Percentiles rank a stretch among this genome's conserved stretches.
These are phyloP conservation scores for Schizochytrium sp. DNA, from an alignment of 108 stramenopile species.

Conservation along the genomic window DNA sequence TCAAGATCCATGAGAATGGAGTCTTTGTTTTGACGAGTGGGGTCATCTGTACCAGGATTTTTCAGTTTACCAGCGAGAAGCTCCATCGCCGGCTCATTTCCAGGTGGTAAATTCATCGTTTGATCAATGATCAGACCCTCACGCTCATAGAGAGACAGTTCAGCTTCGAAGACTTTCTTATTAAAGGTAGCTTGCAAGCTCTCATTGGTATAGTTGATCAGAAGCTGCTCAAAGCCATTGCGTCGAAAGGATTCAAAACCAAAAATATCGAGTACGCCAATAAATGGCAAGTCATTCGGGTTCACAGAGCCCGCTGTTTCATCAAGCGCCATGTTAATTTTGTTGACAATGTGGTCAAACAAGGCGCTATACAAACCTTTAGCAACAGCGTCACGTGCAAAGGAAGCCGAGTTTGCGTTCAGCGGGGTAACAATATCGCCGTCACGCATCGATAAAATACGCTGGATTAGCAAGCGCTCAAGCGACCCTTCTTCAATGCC, in stretches of 20 bases:
- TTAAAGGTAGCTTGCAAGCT: slow-evolving; percentile 76
- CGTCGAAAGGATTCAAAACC: slow-evolving; percentile 92
- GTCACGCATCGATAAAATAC: slow-evolving; percentile 65
- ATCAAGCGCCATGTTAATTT: slow-evolving; percentile 60
- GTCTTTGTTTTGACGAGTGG: slow-evolving; percentile 72
- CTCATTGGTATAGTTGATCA: slow-evolving; percentile 79
- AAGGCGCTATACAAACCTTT: slow-evolving; percentile 66
- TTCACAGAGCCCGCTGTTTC: not conserved
- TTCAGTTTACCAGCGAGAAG: slow-evolving; percentile 68
- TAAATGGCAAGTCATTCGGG: slow-evolving; percentile 72
- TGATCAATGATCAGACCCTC: slow-evolving; percentile 64
- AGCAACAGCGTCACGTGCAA: slow-evolving; percentile 73
- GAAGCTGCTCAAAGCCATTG: slow-evolving; percentile 90
- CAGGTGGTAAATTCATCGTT: slow-evolving; percentile 51
- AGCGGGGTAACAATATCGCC: slow-evolving; percentile 64
- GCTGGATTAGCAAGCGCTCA: slow-evolving; percentile 68
- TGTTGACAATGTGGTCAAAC: slow-evolving; percentile 63
- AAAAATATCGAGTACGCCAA: slow-evolving; percentile 95
- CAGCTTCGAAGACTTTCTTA: slow-evolving; percentile 70
- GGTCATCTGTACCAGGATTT: slow-evolving; percentile 76
- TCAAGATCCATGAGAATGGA: slow-evolving; percentile 76
- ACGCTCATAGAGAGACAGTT: slow-evolving; percentile 63
- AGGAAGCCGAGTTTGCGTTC: slow-evolving; percentile 71
- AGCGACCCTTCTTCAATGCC: slow-evolving; percentile 64
- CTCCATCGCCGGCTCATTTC: slow-evolving; percentile 39